phyloP scores from a whole-genome alignment of 371 early-diverging fungal species.

The Mucor mucedo region DNA sequence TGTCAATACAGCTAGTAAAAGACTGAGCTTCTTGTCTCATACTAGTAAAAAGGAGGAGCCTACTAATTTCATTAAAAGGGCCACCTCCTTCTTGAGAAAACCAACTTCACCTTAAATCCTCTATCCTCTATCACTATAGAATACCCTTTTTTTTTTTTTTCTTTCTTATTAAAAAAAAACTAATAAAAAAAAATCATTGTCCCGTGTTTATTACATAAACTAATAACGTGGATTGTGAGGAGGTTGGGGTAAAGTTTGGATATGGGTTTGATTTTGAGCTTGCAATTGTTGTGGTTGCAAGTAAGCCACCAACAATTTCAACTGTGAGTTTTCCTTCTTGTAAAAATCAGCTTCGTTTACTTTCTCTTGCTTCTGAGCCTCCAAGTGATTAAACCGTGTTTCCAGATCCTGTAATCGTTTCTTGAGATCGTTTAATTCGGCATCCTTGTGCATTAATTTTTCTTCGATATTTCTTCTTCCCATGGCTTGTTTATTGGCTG shows the following conservation, averaged over 20 bases:
- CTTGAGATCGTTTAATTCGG: not conserved
- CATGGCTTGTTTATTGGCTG: constrained; percentile 16
- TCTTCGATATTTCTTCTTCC: constrained; percentile 19
- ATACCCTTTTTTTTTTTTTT: not conserved
- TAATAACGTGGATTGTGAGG: too few species aligned
- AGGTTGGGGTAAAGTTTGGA: constrained; percentile 1
- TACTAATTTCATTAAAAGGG: not conserved
- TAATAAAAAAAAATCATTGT: too few species aligned
- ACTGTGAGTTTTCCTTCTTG: not conserved
- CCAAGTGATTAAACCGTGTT: not conserved
- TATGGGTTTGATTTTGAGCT: constrained; percentile 2
- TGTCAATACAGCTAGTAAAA: not conserved
- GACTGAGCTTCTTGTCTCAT: constrained; percentile 6
- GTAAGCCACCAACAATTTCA: not conserved
- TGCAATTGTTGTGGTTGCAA: constrained; percentile 4
- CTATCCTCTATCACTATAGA: too few species aligned
- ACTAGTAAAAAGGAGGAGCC: not conserved
- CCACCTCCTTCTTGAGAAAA: constrained; percentile 7
- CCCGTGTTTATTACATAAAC: not conserved
- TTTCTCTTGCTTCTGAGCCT: not conserved
- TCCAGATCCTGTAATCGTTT: constrained; percentile 1
- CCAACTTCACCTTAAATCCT: not conserved
- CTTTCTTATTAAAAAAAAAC: not conserved
- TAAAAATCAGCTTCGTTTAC: not conserved
- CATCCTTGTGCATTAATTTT: constrained; percentile 1